Evolutionary conservation across 768 basidiomycete genomes (phyloP).

Genomic region (Termitomyces sp.): DNA sequence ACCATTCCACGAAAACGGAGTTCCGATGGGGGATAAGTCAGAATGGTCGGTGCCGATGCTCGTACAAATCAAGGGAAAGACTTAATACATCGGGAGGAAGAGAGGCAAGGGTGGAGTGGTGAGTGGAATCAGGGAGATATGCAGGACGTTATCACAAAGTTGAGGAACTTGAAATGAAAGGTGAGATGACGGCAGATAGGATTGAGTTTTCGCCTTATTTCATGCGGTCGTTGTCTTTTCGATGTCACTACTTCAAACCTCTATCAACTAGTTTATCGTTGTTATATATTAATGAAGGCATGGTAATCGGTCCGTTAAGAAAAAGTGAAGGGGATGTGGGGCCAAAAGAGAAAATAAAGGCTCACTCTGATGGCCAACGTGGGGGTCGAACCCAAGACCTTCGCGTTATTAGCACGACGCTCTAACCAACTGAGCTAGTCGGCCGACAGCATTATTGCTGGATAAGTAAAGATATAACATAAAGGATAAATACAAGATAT

Average conservation of each 20-base stretch:
- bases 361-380: conserved; percentile 49
- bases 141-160: conserved; percentile 21
- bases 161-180: conserved; percentile 18
- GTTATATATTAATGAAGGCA: no score
- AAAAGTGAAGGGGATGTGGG: no score
- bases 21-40: not conserved
- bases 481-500: no score
- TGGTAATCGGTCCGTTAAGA: no score
- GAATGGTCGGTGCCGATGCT: not conserved
- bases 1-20: conserved; percentile 9
- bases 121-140: conserved; percentile 23
- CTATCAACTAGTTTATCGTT: no score
- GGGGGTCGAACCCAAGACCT: conserved; percentile 82
- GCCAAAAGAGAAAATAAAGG: no score
- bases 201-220: no score
- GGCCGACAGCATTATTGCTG: no score
- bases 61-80: not conserved
- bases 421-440: conserved; percentile 95
- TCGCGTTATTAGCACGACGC: conserved; percentile 88
- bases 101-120: conserved; percentile 22
- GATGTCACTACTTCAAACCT: no score
- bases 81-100: conserved; percentile 10
- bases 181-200: no score
- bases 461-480: no score
- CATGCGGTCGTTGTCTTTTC: no score